These are phyloP conservation scores for Spathaspora sp. DNA, from an alignment of 1,139 yeast genomes.

Conservation along the genomic window DNA sequence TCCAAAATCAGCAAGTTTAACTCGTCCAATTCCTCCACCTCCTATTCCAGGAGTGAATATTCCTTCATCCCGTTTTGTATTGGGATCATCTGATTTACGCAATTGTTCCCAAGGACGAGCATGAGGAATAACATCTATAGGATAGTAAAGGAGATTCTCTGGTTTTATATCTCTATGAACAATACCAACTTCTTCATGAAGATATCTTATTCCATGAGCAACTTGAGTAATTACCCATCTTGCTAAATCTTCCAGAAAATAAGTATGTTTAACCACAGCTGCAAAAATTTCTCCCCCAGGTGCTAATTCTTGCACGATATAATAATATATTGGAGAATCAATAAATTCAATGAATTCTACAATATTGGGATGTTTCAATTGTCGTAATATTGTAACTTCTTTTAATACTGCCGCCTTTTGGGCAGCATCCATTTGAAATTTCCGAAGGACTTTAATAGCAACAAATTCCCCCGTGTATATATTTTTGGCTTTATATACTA, in stretches of 20 bases:
- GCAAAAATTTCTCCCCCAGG: slow-evolving; percentile 59
- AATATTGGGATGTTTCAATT: slow-evolving; percentile 49
- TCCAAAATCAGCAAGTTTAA: slow-evolving; percentile 59
- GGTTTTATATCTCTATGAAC: slow-evolving; percentile 62
- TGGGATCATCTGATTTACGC: slow-evolving; percentile 48
- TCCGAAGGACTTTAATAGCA: slow-evolving; percentile 62
- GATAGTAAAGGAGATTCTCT: slow-evolving; percentile 55
- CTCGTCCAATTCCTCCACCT: slow-evolving; percentile 53
- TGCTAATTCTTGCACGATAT: slow-evolving; percentile 53
- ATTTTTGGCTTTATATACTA: slow-evolving; percentile 72
- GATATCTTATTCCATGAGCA: slow-evolving; percentile 47
- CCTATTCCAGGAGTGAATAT: slow-evolving; percentile 47
- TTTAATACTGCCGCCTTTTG: slow-evolving; percentile 56
- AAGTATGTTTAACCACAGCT: slow-evolving; percentile 55
- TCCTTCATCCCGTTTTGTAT: slow-evolving; percentile 52
- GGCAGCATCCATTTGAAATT: slow-evolving; percentile 53
- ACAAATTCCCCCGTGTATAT: slow-evolving; percentile 51
- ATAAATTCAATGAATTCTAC: slow-evolving; percentile 50
- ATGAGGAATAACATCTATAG: slow-evolving; percentile 55
- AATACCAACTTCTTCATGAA: slow-evolving; percentile 56
- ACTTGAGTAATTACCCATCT: slow-evolving; percentile 54
- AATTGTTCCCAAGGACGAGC: slow-evolving; percentile 37
- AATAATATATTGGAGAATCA: slow-evolving; percentile 49
- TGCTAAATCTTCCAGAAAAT: slow-evolving; percentile 53
- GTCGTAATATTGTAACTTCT: slow-evolving; percentile 61